Evolutionary conservation across 768 basidiomycete species (phyloP), one percentile per base, ranked within the genome.

Genomic region (Phylloporus arenicola): DNA sequence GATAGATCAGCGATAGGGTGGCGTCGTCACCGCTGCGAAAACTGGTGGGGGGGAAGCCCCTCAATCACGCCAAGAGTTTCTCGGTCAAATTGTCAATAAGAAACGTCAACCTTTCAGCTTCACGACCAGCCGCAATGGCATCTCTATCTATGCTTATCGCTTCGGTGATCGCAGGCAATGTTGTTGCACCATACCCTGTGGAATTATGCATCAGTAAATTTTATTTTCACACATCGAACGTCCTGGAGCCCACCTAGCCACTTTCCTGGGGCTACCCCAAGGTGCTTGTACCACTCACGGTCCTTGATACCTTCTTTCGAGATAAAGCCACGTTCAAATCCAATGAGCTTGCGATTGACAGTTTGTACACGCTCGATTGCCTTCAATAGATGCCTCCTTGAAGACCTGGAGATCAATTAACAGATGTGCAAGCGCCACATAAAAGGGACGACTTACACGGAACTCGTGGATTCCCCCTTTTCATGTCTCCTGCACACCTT

Each of bases 221-320:
- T n/a, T n/a, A 35, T 10, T 6, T 43, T 14, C 7, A 5, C 19
- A 31, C 42, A 3, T 34, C 24, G 16, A 43, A 29, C 31, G 20
- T 34, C 49, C 9, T 8, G 20, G 17, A 29, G 62, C 77, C 58
- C 57, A 88, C 87, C 86, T 33, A 86, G 77, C 84, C 87, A 86
- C 69, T 86, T 84, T 42, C 92, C 92, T 27, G 93, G 92, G 13
- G 92, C 92, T 42, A 93, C 88, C 42, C 80, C 92, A n/a, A 93
- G 75, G 67, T 93, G 86, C 57, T 76, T 83, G 64, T 90, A 95
- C 92, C 92, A 95, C 62, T 89, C 84, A 34, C 89, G 77, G 45
- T 84, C 82, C 57, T 83, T 83, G 56, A 93, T 82, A 1, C 92
- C 92, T 16, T 72, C 81, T 57, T 84, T 72, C 17, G 81, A 82